Evolutionary conservation across 768 basidiomycete species (phyloP), one percentile per base, ranked within the genome.

Genomic region (Strobilomyces echinocephalus): DNA sequence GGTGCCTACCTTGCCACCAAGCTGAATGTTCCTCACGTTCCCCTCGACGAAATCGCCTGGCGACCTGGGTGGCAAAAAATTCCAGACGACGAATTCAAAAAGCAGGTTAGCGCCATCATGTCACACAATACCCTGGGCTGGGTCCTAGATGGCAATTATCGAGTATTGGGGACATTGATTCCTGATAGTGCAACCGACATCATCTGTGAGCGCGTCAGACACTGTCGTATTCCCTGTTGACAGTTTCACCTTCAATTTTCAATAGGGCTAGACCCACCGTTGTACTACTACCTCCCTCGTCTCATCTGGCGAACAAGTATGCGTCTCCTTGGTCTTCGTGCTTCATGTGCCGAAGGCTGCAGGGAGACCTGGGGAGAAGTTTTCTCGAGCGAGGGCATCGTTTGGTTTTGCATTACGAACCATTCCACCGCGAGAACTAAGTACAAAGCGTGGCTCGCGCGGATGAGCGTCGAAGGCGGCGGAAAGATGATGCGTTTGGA

Each of bases 191-290:
- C 75, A 14, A 82, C 81, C 5, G 81, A 83, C 60, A 60, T 79
- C 8, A 74, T 84, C 20, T 84, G 82, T 83, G 53, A 43, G 75
- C 68, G n/a, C 30, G 35, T 18, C 49, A 15, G 34, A 26, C 9
- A 42, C 36, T 2, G 35, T 20, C 11, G n/a, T 15, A 34, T 36
- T 18, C 42, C 18, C 2, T 6, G 16, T 10, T 38, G 9, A 48
- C 24, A 3, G 7, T 14, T 26, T 5, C 8, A 8, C n/a, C 26
- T 56, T 38, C 18, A 15, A 15, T 30, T 3, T 7, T 30, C 8
- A 8, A 56, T 35, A 87, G 85, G 86, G 86, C 70, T 87, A 20
- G 84, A 87, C 58, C 84, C 84, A 8, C 86, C 85, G 12, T 68
- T 87, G 33, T 16, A 70, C 9, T 65, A 79, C 10, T 87, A 87